Evolutionary conservation across 371 early-diverging fungal species (phyloP).

Genomic region (Mortierella sp.): DNA sequence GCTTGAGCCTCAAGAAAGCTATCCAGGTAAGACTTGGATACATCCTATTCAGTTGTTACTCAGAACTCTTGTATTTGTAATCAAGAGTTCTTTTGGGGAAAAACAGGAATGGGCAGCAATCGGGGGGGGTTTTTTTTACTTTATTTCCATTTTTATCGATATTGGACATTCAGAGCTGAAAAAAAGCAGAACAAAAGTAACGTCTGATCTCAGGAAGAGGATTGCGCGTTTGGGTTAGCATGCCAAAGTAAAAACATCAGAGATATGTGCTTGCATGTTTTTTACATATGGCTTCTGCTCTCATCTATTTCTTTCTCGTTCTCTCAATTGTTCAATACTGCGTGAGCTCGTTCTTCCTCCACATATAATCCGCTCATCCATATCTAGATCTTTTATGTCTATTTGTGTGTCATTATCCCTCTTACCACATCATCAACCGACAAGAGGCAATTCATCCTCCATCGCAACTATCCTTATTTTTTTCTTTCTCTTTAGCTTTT

Average conservation of each 20-base stretch:
- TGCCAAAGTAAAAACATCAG: background rate
- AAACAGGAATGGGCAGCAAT: background rate
- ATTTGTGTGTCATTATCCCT: background rate
- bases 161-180: background rate
- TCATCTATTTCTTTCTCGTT: no score
- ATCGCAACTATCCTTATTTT: conserved; percentile 30
- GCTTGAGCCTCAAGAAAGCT: background rate
- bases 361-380: background rate
- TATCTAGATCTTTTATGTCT: background rate
- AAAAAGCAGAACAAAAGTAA: background rate
- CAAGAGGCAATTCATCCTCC: background rate
- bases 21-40: background rate
- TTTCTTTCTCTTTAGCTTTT: background rate
- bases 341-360: no score
- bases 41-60: background rate
- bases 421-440: conserved; percentile 15
- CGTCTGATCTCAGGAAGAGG: conserved; percentile 10
- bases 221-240: no score
- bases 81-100: background rate
- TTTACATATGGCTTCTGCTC: no score
- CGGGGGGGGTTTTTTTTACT: background rate
- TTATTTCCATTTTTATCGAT: background rate
- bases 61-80: background rate
- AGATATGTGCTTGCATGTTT: no score
- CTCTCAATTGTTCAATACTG: no score